Conservation (phyloP, 768 basidiomycete genomes). For the Rhizopogon vesiculosus region DNA sequence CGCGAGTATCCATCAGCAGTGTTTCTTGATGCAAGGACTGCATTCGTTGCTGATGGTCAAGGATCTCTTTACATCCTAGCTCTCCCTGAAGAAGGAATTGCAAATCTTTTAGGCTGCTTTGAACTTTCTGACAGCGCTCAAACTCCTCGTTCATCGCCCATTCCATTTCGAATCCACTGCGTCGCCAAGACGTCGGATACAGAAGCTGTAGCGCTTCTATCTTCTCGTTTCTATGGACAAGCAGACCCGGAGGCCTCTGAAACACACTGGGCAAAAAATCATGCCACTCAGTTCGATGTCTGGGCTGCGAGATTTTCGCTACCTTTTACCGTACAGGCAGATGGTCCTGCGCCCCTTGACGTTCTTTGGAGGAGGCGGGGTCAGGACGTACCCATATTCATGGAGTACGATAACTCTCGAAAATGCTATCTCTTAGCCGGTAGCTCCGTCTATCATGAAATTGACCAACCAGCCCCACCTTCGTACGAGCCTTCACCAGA, state of each 20-base stretch:
- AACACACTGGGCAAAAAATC: conserved; percentile 11
- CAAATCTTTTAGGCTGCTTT: conserved; percentile 48
- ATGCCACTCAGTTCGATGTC: conserved; percentile 51
- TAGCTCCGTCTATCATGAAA: conserved; percentile 47
- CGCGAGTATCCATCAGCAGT: conserved; percentile 73
- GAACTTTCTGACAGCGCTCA: conserved; percentile 30
- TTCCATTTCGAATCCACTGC: conserved; percentile 37
- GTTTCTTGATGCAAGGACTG: conserved; percentile 44
- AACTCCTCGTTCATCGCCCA: conserved; percentile 18
- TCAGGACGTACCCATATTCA: conserved; percentile 61
- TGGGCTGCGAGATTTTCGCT: conserved; percentile 55
- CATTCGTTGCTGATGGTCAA: conserved; percentile 65
- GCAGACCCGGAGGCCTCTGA: conserved; percentile 12
- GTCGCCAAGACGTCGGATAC: conserved; percentile 32
- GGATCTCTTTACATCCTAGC: conserved; percentile 63
- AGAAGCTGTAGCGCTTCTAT: conserved; percentile 45
- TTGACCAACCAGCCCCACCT: conserved; percentile 26
- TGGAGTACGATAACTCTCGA: conserved; percentile 40
- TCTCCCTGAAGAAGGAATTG: conserved; percentile 32
- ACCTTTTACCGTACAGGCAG: conserved; percentile 25
- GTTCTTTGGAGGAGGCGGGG: conserved; percentile 70
- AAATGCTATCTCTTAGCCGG: conserved; percentile 54
- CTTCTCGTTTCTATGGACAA: conserved; percentile 47
- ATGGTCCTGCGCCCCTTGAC: conserved; percentile 36
- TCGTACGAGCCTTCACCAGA: conserved; percentile 57